Evolutionary conservation across 164 flowering plant species (phyloP).

Genomic region (Brasenia schreberi): DNA sequence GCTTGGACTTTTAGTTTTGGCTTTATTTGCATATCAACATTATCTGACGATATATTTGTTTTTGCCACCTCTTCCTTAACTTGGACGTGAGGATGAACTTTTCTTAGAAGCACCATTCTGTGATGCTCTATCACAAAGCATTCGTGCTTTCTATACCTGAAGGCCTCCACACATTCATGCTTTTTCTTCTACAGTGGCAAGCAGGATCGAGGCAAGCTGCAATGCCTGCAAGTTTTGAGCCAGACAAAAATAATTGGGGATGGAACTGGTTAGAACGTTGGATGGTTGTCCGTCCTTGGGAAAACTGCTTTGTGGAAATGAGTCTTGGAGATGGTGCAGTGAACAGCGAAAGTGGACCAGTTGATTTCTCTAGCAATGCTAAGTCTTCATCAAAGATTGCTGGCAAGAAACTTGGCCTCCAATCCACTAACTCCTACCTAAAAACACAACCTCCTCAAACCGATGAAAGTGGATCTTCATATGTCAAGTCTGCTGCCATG

Average conservation of each 20-base stretch:
- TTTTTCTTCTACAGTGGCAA: conserved; percentile 59
- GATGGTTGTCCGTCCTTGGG: conserved; percentile 99
- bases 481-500: conserved; percentile 29
- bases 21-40: too few relatives aligned
- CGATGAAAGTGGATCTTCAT: conserved; percentile 62
- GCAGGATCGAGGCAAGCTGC: conserved; percentile 76
- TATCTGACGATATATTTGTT: too few relatives aligned
- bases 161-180: too few relatives aligned
- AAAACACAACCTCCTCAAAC: conserved; percentile 47
- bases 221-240: conserved; percentile 44
- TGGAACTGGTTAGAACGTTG: conserved; percentile 99
- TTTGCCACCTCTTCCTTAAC: too few relatives aligned
- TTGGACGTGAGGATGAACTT: too few relatives aligned
- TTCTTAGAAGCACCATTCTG: too few relatives aligned
- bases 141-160: too few relatives aligned
- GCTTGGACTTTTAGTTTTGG: too few relatives aligned
- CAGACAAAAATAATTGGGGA: conserved; percentile 99
- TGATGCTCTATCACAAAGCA: too few relatives aligned
- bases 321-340: conserved; percentile 58
- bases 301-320: conserved; percentile 76
- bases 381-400: conserved; percentile 26
- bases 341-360: conserved; percentile 26
- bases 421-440: conserved; percentile 12
- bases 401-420: conserved; percentile 29
- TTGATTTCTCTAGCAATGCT: conserved; percentile 24